Base-by-base conservation (phyloP, 768 basidiomycete species). In the Termitomyces sp. region DNA sequence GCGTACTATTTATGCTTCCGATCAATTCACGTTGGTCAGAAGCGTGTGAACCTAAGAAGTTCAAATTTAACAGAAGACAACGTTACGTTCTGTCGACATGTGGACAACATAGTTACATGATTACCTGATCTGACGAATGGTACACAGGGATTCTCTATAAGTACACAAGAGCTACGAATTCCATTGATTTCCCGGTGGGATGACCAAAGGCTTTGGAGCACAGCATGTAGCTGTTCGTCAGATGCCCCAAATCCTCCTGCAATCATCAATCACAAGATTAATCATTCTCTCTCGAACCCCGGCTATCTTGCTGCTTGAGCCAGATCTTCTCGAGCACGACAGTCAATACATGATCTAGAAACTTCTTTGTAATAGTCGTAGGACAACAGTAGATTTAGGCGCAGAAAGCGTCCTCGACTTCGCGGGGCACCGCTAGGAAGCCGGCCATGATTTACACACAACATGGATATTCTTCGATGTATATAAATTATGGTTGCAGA, bases 1-100 rank as follows among this genome's bases (percentile, higher is more conserved):
- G 54, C 45, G 35, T 50, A 20, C 38, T 57, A 61, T 61, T 57
- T 61, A 61, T 57, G 57, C 43, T 33, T 18, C 42, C 28, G 53
- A 54, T 54, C 43, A 33, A 55, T 32, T 33, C 7, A 38, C 13
- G 24, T 38, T 26, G 14, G 24, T 26, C 51, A 52, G 35, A 40
- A 53, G 42, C 52, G 52, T 53, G 52, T 40, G 52, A 42, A 38
- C 24, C 8, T 26, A 33, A 12, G 1, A 12, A 52, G 18, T 14
- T 36, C 35, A 1, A 33, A 33, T 33, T 10, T 9, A 32, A 9
- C 32, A 32, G 1, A 12, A 35, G 35, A 1, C 12, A 36, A 36
- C 12, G 14, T 30, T 30, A 36, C 13, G 2, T 13, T 36, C 2
- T 6, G 10, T 2, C 14, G 10, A 33, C 33, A 33, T 12, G 2